Evolutionary conservation across 2,329 filamentous ascomycete species (phyloP).

Genomic region (Phaeosphaeriaceae sp.): DNA sequence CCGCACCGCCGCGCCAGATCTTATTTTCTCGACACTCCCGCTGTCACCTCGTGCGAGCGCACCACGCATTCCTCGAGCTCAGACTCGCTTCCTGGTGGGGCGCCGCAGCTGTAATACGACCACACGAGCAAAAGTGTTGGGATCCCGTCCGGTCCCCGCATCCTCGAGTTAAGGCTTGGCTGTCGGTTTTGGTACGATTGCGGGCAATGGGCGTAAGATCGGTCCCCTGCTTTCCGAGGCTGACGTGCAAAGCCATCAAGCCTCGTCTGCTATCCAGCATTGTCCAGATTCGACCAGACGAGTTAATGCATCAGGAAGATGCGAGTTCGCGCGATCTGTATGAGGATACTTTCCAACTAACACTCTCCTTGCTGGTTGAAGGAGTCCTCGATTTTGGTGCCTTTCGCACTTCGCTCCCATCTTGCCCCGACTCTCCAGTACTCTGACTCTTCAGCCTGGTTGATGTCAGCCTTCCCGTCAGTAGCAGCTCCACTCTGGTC

Average conservation of each 20-base stretch:
- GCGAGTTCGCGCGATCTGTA: background rate
- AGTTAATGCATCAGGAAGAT: background rate
- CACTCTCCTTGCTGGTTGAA: background rate
- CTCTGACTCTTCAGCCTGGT: slow-evolving; percentile 16
- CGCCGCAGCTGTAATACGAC: slow-evolving; percentile 11
- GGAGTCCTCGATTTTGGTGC: background rate
- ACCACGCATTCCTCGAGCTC: slow-evolving; percentile 15
- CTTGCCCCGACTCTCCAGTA: slow-evolving; percentile 7
- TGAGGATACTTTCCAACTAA: background rate
- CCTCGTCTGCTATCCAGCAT: slow-evolving; percentile 16
- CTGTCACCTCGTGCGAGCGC: background rate
- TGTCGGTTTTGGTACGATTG: slow-evolving; percentile 26
- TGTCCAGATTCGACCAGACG: background rate
- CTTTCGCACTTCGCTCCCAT: background rate
- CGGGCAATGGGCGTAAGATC: slow-evolving; percentile 41
- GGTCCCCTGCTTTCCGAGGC: slow-evolving; percentile 37
- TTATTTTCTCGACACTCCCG: background rate
- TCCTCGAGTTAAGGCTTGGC: slow-evolving; percentile 24
- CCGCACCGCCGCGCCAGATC: slow-evolving; percentile 9
- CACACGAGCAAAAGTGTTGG: slow-evolving; percentile 24
- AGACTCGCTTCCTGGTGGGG: slow-evolving; percentile 21
- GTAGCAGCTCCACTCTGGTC: slow-evolving; percentile 9
- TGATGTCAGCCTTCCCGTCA: slow-evolving; percentile 24
- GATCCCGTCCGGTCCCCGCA: slow-evolving; percentile 26
- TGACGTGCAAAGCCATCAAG: slow-evolving; percentile 34